Evolutionary conservation across 2,329 filamentous ascomycete genomes (phyloP).

Genomic region (Sarocladium strictum): DNA sequence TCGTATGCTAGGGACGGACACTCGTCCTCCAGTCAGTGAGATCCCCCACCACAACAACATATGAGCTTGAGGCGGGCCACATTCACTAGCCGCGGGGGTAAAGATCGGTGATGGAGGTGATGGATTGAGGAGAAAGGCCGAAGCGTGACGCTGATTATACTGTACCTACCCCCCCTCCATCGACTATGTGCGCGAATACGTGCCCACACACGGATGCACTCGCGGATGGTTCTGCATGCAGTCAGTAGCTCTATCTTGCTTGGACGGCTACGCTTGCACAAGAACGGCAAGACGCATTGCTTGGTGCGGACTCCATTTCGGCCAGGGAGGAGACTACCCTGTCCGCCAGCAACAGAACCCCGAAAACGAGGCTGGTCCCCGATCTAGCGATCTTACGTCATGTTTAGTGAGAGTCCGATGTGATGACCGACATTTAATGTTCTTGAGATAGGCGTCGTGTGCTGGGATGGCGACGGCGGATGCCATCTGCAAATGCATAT

Average conservation of each 20-base stretch:
- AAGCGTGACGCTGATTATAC: not conserved
- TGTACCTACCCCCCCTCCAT: not conserved
- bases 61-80: not conserved
- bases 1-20: too few species aligned
- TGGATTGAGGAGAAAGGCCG: not conserved
- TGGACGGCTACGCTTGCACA: not conserved
- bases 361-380: not conserved
- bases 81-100: not conserved
- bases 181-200: not conserved
- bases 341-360: not conserved
- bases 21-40: too few species aligned
- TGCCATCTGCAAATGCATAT: not conserved
- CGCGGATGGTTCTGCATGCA: not conserved
- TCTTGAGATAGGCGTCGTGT: not conserved
- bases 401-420: too few species aligned
- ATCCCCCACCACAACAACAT: too few species aligned
- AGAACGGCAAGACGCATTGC: conserved; percentile 6
- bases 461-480: not conserved
- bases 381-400: not conserved
- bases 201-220: not conserved
- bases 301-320: not conserved
- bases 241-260: not conserved
- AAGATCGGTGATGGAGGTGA: not conserved
- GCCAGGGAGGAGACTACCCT: not conserved
- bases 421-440: not conserved